Percentiles rank a stretch among this genome's conserved stretches.
Evolutionary conservation across 306 rosid genomes (phyloP).

Genomic region (Begonia loranthoides): DNA sequence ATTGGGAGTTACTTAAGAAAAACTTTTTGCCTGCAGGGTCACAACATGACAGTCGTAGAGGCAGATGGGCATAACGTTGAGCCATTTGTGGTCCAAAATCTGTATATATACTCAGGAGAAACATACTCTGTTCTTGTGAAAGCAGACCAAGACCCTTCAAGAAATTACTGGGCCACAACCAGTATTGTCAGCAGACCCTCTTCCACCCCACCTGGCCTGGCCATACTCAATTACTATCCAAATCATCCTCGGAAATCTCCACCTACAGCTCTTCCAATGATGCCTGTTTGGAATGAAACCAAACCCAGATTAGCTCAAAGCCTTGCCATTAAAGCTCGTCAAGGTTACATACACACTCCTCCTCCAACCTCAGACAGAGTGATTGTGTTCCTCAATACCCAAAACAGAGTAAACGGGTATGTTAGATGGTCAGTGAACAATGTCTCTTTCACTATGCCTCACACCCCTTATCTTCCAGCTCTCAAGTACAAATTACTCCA

Average conservation of each 20-base stretch:
- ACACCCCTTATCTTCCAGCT: constrained; percentile 66
- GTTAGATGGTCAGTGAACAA: constrained; percentile 58
- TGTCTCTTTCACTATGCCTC: constrained; percentile 54
- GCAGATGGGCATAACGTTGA: constrained; percentile 90
- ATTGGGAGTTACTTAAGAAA: not conserved
- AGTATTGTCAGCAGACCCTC: constrained; percentile 40
- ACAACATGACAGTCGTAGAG: constrained; percentile 83
- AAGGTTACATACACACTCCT: constrained; percentile 31
- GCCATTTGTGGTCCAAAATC: constrained; percentile 56
- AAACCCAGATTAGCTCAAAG: constrained; percentile 40
- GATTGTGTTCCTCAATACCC: constrained; percentile 71
- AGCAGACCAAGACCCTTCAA: constrained; percentile 58
- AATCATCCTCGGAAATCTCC: constrained; percentile 57
- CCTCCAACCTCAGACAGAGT: constrained; percentile 53
- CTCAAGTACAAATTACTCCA: constrained; percentile 32
- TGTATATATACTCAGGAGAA: constrained; percentile 79
- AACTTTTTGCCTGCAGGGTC: constrained; percentile 38
- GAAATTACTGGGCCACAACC: constrained; percentile 72
- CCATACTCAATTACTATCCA: constrained; percentile 61
- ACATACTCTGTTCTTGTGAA: constrained; percentile 71
- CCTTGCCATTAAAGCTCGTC: constrained; percentile 41
- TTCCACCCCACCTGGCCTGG: constrained; percentile 58
- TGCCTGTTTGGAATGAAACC: constrained; percentile 48
- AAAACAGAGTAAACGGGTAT: constrained; percentile 22
- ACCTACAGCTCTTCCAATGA: constrained; percentile 32